These are phyloP conservation scores for Candida golubevii DNA, from an alignment of 805 yeast genomes.

Conservation along the genomic window DNA sequence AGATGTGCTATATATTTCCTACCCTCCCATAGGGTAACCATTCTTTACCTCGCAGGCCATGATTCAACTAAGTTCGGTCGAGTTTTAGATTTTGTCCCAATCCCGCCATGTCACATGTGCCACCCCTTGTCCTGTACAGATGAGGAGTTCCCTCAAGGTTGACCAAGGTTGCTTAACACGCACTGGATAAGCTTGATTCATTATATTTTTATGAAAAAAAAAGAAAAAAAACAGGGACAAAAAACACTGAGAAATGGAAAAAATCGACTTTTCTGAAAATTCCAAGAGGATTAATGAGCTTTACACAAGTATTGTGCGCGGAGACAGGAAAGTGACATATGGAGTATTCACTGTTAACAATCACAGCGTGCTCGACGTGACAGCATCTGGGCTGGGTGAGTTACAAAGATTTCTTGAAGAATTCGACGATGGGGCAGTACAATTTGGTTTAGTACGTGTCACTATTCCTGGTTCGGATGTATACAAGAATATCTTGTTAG, in stretches of 20 bases:
- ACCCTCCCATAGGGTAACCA: no score
- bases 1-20: no score
- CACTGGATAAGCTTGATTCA: no score
- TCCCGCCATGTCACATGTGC: no score
- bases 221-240: neutral
- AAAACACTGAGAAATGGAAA: slow-evolving; percentile 39
- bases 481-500: slow-evolving; percentile 74
- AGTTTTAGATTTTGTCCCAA: no score
- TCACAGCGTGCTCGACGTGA: slow-evolving; percentile 45
- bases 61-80: no score
- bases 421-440: slow-evolving; percentile 83
- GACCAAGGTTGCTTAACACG: no score
- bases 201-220: neutral
- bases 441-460: slow-evolving; percentile 85
- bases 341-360: slow-evolving; percentile 75
- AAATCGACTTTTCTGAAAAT: slow-evolving; percentile 58
- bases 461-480: slow-evolving; percentile 91
- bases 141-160: no score
- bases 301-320: slow-evolving; percentile 76
- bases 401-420: slow-evolving; percentile 74
- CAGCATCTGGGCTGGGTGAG: slow-evolving; percentile 55
- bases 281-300: slow-evolving; percentile 70
- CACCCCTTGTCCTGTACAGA: no score
- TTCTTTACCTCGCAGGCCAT: no score
- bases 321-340: slow-evolving; percentile 67